Percentiles rank a stretch among this genome's conserved stretches.
Conservation (phyloP, 768 basidiomycete genomes). For the Podaxis sp. region DNA sequence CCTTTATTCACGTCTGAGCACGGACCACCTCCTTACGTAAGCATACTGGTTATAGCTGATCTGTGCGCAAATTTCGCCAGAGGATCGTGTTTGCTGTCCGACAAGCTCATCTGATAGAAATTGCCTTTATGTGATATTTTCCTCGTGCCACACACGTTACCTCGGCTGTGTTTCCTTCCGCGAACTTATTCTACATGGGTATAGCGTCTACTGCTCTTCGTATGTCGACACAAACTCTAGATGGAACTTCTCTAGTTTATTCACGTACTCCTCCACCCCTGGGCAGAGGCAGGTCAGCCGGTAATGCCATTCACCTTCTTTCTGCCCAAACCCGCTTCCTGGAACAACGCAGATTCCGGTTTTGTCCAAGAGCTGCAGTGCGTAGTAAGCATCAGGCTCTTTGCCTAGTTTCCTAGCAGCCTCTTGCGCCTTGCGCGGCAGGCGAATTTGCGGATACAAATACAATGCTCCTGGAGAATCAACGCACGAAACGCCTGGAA, state of each 20-base stretch:
- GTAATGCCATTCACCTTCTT: conserved; percentile 87
- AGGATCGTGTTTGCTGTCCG: conserved; percentile 22
- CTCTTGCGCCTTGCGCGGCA: conserved; percentile 71
- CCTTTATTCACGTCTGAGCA: conserved; percentile 35
- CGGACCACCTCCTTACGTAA: conserved; percentile 33
- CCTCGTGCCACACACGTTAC: conserved; percentile 13
- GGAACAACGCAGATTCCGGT: conserved; percentile 95
- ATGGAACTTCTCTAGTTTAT: conserved; percentile 65
- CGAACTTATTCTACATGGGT: not conserved
- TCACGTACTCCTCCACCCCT: conserved; percentile 90
- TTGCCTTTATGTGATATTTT: conserved; percentile 7
- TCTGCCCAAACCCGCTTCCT: conserved; percentile 94
- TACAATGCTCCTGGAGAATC: conserved; percentile 92
- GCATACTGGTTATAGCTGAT: conserved; percentile 14
- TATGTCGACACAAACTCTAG: conserved; percentile 33
- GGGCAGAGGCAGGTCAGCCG: conserved; percentile 93
- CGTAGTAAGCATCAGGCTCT: conserved; percentile 88
- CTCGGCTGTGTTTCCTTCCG: too few species aligned
- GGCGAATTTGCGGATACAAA: conserved; percentile 80
- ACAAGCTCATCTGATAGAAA: conserved; percentile 14
- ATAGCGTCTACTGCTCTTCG: conserved; percentile 21
- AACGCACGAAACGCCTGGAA: conserved; percentile 90
- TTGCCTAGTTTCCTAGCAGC: conserved; percentile 73
- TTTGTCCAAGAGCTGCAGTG: conserved; percentile 77
- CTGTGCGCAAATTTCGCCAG: conserved; percentile 39